phyloP scores from a whole-genome alignment of 345 rosid genomes.

The Salix arbutifolia region DNA sequence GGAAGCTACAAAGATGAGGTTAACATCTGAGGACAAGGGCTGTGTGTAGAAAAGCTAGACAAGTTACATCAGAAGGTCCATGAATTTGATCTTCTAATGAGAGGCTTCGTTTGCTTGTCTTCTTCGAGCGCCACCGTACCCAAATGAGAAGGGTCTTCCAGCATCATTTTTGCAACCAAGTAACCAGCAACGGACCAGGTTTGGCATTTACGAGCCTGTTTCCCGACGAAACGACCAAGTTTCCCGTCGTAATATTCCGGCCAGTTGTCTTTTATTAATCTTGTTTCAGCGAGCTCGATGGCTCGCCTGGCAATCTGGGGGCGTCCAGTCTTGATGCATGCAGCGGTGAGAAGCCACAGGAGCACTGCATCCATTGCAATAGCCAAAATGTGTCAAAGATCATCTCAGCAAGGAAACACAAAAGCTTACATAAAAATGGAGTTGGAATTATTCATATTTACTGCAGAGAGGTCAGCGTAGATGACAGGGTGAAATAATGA shows the following conservation, averaged over 20 bases:
- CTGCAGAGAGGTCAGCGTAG: background rate
- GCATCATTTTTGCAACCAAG: slow-evolving; percentile 91
- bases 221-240: slow-evolving; percentile 81
- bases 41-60: background rate
- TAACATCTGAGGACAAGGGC: background rate
- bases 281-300: slow-evolving; percentile 66
- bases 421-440: background rate
- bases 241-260: slow-evolving; percentile 95
- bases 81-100: slow-evolving; percentile 72
- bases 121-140: slow-evolving; percentile 87
- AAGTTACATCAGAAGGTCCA: slow-evolving; percentile 19
- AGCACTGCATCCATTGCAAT: slow-evolving; percentile 49
- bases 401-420: background rate
- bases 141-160: slow-evolving; percentile 89
- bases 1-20: background rate
- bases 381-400: background rate
- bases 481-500: background rate
- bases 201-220: slow-evolving; percentile 76
- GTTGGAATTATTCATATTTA: too few species aligned
- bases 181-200: slow-evolving; percentile 96
- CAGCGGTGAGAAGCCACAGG: slow-evolving; percentile 87
- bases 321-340: slow-evolving; percentile 85
- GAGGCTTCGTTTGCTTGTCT: slow-evolving; percentile 81
- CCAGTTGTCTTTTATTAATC: slow-evolving; percentile 77
- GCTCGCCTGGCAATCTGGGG: slow-evolving; percentile 91